Evolutionary conservation across 192 early-diverging fungal species (phyloP).

Genomic region (Coemansia sp.): DNA sequence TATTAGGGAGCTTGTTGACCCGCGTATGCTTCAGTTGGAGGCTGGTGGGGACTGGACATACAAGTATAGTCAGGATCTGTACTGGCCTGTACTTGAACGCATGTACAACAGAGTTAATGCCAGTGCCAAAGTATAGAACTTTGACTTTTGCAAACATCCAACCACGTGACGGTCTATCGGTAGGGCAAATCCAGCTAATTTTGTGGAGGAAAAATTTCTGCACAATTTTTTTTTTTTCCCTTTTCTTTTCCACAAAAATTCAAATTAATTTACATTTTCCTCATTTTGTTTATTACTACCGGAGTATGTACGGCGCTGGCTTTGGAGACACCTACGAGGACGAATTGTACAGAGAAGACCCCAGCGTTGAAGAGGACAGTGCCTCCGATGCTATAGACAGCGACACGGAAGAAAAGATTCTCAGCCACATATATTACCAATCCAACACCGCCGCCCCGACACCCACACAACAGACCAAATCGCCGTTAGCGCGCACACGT

Average conservation of each 20-base stretch:
- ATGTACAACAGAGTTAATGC: slow-evolving; percentile 11
- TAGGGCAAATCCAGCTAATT: not conserved
- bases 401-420: slow-evolving; percentile 47
- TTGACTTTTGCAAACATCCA: not conserved
- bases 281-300: not conserved
- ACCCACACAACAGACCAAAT: not conserved
- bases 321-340: slow-evolving; percentile 3
- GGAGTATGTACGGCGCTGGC: slow-evolving; percentile 14
- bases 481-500: not conserved
- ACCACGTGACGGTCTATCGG: not conserved
- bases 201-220: not conserved
- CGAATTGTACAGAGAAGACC: slow-evolving; percentile 3
- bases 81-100: slow-evolving; percentile 61
- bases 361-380: not conserved
- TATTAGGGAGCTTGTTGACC: slow-evolving; percentile 26
- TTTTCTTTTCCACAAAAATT: slow-evolving; percentile 3
- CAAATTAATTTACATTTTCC: slow-evolving; percentile 9
- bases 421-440: slow-evolving; percentile 51
- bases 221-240: not conserved
- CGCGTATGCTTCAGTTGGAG: slow-evolving; percentile 57
- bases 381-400: slow-evolving; percentile 45
- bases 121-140: not conserved
- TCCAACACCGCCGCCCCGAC: not conserved
- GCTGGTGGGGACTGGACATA: slow-evolving; percentile 73
- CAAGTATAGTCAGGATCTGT: slow-evolving; percentile 64